Conservation (phyloP, 148 eudicot species). For the Heliamphora exappendiculata region DNA sequence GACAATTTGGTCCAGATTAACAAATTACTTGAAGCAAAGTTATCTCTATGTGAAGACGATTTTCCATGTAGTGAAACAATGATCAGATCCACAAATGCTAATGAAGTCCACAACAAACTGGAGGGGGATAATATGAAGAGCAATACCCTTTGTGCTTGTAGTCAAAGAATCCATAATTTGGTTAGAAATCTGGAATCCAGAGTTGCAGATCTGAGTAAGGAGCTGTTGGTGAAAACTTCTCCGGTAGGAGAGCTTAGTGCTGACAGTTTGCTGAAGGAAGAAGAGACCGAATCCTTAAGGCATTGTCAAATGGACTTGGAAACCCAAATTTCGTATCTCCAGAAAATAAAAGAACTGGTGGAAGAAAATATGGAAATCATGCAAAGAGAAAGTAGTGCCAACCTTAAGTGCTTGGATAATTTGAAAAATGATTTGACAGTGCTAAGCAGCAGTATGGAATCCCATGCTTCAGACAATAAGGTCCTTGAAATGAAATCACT, state of each 20-base stretch:
- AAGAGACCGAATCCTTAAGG: constrained; percentile 33
- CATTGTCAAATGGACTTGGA: constrained; percentile 26
- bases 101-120: constrained; percentile 2
- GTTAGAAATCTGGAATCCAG: constrained; percentile 8
- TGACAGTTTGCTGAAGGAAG: constrained; percentile 25
- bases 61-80: neutral
- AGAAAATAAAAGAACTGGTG: constrained; percentile 18
- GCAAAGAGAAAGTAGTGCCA: constrained; percentile 22
- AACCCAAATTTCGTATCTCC: constrained; percentile 30
- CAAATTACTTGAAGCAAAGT: constrained; percentile 3
- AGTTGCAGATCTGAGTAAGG: constrained; percentile 12
- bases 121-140: neutral
- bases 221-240: constrained; percentile 19
- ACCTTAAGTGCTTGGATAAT: constrained; percentile 24
- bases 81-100: constrained; percentile 1
- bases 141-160: neutral
- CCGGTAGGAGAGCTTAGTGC: constrained; percentile 25
- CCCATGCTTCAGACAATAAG: constrained; percentile 32
- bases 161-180: constrained; percentile 1
- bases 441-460: constrained; percentile 29
- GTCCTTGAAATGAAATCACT: constrained; percentile 36
- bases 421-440: constrained; percentile 24
- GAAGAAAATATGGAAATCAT: constrained; percentile 25
- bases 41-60: neutral
- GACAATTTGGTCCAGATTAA: constrained; percentile 4